phyloP scores from a whole-genome alignment of 495 filamentous ascomycete species.

The Trichoderma gamsii region DNA sequence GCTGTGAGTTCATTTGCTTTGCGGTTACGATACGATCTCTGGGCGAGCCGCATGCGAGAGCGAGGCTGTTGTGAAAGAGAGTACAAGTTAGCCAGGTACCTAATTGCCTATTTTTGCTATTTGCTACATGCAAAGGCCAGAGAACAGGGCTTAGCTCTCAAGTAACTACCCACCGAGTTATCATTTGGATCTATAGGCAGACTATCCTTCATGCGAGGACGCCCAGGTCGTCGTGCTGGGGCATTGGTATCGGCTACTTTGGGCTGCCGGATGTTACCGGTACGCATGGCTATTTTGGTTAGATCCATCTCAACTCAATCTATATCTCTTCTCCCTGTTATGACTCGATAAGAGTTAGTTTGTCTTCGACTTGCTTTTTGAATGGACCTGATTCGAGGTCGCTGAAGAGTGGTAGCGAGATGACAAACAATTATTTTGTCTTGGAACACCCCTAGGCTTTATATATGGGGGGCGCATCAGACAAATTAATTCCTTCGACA shows the following conservation, averaged over 20 bases:
- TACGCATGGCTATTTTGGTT: too few relatives aligned
- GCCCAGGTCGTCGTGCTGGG: neutral
- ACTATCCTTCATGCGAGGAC: constrained; percentile 9
- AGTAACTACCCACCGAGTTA: neutral
- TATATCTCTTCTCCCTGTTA: too few relatives aligned
- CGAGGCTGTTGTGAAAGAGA: neutral
- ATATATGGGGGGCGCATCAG: neutral
- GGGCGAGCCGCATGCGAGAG: constrained; percentile 3
- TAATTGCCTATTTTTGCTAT: neutral
- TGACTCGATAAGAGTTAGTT: too few relatives aligned
- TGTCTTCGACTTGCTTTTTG: too few relatives aligned
- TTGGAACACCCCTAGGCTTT: too few relatives aligned
- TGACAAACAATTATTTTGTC: neutral
- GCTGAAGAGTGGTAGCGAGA: neutral
- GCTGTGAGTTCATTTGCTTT: constrained; percentile 4
- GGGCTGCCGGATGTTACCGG: too few relatives aligned
- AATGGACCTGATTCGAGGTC: too few relatives aligned
- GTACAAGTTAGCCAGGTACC: neutral
- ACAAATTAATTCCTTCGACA: constrained; percentile 1
- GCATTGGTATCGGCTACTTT: neutral
- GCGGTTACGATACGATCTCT: constrained; percentile 7
- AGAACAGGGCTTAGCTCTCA: neutral
- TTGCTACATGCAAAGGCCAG: neutral
- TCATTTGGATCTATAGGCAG: constrained; percentile 3
- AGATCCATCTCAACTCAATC: too few relatives aligned